phyloP scores from a whole-genome alignment of 2,329 filamentous ascomycete species.

The Tolypocladium paradoxum region DNA sequence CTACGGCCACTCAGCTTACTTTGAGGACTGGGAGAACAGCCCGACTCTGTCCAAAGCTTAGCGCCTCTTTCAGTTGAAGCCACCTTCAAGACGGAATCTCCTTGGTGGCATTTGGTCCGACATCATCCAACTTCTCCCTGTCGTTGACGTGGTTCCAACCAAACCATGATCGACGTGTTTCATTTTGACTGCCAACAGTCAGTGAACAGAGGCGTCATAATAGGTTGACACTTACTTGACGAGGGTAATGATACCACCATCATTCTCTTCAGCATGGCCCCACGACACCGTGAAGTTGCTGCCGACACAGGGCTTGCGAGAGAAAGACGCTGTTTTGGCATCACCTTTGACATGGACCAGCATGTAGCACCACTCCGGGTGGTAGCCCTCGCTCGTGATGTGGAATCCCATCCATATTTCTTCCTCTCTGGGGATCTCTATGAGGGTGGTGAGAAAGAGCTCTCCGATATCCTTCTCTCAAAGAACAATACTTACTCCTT shows the following conservation, averaged over 20 bases:
- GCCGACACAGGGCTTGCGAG: conserved; percentile 10
- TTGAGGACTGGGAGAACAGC: too few species aligned
- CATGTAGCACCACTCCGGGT: conserved; percentile 5
- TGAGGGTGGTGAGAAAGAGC: too few species aligned
- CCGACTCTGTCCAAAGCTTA: too few species aligned
- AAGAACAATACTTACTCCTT: neutral
- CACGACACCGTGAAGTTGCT: conserved; percentile 19
- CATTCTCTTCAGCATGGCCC: conserved; percentile 17
- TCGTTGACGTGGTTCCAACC: conserved; percentile 14
- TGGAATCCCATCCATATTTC: conserved; percentile 5
- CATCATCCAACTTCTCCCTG: conserved; percentile 6
- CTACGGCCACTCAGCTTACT: too few species aligned
- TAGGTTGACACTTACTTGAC: conserved; percentile 10
- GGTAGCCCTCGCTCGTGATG: conserved; percentile 4
- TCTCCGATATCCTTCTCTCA: neutral
- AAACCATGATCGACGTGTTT: conserved; percentile 13
- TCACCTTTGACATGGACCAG: conserved; percentile 5
- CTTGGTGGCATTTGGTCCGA: conserved; percentile 9
- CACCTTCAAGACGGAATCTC: too few species aligned
- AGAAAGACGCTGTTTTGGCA: conserved; percentile 13
- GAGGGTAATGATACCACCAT: conserved; percentile 19
- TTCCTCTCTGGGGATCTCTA: neutral
- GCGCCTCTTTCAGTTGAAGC: too few species aligned
- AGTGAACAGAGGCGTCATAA: too few species aligned
- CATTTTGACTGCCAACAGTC: conserved; percentile 1